A percentile compares a stretch with the other conserved stretches of the same genome.
Evolutionary conservation across 495 filamentous ascomycete genomes (phyloP).

Genomic region (Neurospora sublineolata): DNA sequence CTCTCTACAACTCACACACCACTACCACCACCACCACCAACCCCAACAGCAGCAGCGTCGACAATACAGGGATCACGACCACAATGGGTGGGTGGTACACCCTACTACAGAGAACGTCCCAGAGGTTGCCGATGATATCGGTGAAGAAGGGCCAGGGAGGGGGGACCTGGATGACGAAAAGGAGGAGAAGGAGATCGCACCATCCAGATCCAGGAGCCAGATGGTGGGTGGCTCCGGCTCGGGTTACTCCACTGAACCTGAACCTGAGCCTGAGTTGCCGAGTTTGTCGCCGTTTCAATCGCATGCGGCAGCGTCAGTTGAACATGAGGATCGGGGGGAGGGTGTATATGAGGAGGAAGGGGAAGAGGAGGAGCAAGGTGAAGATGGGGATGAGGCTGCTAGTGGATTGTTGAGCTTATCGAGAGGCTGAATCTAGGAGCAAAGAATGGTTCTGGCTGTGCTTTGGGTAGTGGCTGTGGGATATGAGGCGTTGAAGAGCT

Average conservation of each 20-base stretch:
- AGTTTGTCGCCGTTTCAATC: background rate
- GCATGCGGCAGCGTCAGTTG: background rate
- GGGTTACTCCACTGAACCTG: background rate
- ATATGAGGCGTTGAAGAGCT: background rate
- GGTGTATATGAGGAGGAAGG: background rate
- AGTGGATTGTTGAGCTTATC: conserved; percentile 25
- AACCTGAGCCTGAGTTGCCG: background rate
- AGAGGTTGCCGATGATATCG: background rate
- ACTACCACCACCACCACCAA: background rate
- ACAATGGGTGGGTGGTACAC: background rate
- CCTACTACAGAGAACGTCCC: background rate
- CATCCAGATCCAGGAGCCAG: background rate
- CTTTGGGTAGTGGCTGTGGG: background rate
- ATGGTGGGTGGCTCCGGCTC: background rate
- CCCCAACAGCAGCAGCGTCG: background rate
- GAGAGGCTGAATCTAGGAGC: conserved; percentile 3
- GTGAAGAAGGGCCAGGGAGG: background rate
- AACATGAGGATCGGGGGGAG: background rate
- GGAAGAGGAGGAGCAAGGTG: conserved; percentile 5
- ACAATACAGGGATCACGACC: background rate
- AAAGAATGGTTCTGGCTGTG: background rate
- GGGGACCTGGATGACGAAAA: background rate
- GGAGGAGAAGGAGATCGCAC: background rate
- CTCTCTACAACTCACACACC: background rate
- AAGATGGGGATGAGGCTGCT: conserved; percentile 14